These are phyloP conservation scores for Suhomyces sp. DNA, from an alignment of 805 yeast genomes.

Conservation along the genomic window DNA sequence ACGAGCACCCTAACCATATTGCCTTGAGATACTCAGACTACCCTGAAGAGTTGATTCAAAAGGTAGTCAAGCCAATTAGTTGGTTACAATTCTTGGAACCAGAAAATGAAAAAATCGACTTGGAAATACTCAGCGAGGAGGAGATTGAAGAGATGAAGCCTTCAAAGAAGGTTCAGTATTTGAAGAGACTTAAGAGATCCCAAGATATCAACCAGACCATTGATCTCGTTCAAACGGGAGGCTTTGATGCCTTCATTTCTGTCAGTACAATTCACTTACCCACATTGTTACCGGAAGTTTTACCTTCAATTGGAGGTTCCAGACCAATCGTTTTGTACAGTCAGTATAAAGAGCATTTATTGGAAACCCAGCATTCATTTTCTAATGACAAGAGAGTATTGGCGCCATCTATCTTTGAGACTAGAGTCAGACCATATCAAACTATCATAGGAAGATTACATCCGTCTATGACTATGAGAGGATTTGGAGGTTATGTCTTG, in stretches of 20 bases:
- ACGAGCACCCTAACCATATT: conserved; percentile 85
- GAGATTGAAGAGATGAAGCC: conserved; percentile 57
- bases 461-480: conserved; percentile 90
- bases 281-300: conserved; percentile 57
- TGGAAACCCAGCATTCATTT: conserved; percentile 71
- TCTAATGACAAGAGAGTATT: conserved; percentile 66
- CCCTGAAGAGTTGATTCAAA: conserved; percentile 48
- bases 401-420: conserved; percentile 80
- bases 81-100: conserved; percentile 84
- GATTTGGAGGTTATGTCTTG: conserved; percentile 87
- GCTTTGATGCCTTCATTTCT: conserved; percentile 73
- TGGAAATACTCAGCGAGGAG: conserved; percentile 48
- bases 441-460: conserved; percentile 92
- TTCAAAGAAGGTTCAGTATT: conserved; percentile 63
- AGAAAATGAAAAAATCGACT: conserved; percentile 51
- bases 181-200: conserved; percentile 61
- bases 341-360: conserved; percentile 75
- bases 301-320: conserved; percentile 75
- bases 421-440: conserved; percentile 83
- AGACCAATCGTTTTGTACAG: conserved; percentile 82
- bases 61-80: conserved; percentile 67
- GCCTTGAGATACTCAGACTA: conserved; percentile 67
- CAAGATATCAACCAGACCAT: conserved; percentile 49
- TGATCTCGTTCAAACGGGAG: conserved; percentile 47
- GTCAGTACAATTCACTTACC: conserved; percentile 73